phyloP scores from a whole-genome alignment of 495 filamentous ascomycete species.

The Aspergillus taichungensis region DNA sequence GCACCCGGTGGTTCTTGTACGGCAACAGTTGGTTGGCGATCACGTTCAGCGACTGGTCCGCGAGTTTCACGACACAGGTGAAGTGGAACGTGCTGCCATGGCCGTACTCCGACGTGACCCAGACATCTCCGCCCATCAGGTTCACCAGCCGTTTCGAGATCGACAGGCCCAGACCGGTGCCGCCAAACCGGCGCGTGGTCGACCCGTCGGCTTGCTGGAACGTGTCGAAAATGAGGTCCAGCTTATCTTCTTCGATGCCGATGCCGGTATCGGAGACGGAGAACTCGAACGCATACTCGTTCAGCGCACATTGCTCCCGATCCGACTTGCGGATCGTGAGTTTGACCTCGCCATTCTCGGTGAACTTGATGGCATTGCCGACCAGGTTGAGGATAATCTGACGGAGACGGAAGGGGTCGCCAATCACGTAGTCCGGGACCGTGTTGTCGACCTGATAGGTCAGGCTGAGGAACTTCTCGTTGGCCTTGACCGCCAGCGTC shows the following conservation, averaged over 20 bases:
- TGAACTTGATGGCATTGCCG: conserved; percentile 76
- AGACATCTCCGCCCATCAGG: conserved; percentile 94
- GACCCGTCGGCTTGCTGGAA: conserved; percentile 99
- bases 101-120: conserved; percentile 91
- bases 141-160: conserved; percentile 95
- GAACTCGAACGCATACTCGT: conserved; percentile 93
- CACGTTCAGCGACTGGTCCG: conserved; percentile 68
- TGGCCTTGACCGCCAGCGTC: conserved; percentile 92
- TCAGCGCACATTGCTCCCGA: conserved; percentile 54
- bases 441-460: conserved; percentile 92
- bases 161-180: conserved; percentile 89
- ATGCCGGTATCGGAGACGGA: conserved; percentile 96
- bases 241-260: conserved; percentile 91
- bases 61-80: conserved; percentile 86
- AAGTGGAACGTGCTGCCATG: conserved; percentile 95
- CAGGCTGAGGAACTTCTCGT: conserved; percentile 89
- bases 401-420: conserved; percentile 91
- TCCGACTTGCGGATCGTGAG: conserved; percentile 74
- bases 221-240: conserved; percentile 97
- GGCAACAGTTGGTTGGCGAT: conserved; percentile 79
- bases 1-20: conserved; percentile 79
- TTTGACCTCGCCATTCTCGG: conserved; percentile 93
- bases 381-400: conserved; percentile 74
- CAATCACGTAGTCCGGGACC: conserved; percentile 92
- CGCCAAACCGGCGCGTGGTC: conserved; percentile 93